phyloP scores from a whole-genome alignment of 2,329 filamentous ascomycete genomes.

The Simplicillium sp. region DNA sequence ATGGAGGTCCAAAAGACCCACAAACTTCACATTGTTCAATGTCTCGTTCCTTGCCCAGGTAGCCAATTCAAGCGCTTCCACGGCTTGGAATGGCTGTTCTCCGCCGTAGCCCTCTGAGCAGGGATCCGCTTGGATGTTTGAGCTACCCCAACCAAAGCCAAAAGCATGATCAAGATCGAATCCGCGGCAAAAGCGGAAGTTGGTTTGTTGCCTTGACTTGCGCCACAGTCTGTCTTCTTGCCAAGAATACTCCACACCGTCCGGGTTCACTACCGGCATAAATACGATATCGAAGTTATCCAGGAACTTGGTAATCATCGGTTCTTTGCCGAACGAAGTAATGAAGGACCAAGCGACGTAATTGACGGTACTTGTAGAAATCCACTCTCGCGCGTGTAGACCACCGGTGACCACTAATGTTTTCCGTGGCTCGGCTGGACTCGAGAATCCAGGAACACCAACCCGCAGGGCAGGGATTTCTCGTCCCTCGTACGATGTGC shows the following conservation, averaged over 20 bases:
- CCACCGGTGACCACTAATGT: slow-evolving; percentile 78
- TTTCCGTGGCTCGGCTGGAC: slow-evolving; percentile 45
- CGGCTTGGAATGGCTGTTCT: slow-evolving; percentile 69
- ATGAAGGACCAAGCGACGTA: slow-evolving; percentile 86
- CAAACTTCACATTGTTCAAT: slow-evolving; percentile 59
- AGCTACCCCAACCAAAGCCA: slow-evolving; percentile 72
- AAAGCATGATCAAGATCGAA: slow-evolving; percentile 86
- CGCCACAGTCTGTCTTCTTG: slow-evolving; percentile 86
- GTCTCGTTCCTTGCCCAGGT: slow-evolving; percentile 79
- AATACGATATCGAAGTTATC: slow-evolving; percentile 82
- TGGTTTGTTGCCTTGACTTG: slow-evolving; percentile 82
- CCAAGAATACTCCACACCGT: slow-evolving; percentile 94
- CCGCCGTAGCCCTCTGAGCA: slow-evolving; percentile 90
- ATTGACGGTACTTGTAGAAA: slow-evolving; percentile 81
- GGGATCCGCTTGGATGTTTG: slow-evolving; percentile 58
- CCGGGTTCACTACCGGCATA: slow-evolving; percentile 82
- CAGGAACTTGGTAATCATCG: slow-evolving; percentile 64
- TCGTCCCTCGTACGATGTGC: slow-evolving; percentile 79
- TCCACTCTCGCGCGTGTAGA: slow-evolving; percentile 94
- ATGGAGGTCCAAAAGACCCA: slow-evolving; percentile 85
- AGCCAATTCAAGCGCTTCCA: slow-evolving; percentile 67
- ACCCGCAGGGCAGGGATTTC: slow-evolving; percentile 77
- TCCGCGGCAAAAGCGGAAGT: slow-evolving; percentile 73
- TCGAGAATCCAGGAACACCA: slow-evolving; percentile 42
- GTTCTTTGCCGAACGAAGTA: slow-evolving; percentile 67